phyloP scores from a whole-genome alignment of 257 asterid species.

The Jacaranda copaia region DNA sequence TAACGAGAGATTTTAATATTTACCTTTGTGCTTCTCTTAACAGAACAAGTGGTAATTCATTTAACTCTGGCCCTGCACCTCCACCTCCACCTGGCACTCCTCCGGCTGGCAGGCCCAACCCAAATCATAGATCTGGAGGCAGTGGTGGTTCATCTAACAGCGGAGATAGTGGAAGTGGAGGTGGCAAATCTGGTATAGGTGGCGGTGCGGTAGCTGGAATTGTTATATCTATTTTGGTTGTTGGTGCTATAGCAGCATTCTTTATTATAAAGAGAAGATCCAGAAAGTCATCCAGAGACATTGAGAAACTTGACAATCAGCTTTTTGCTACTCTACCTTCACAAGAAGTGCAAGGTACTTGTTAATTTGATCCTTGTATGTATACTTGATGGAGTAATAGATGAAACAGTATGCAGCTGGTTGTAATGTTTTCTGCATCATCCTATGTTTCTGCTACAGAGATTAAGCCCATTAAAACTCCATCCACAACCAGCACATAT shows the following conservation, averaged over 20 bases:
- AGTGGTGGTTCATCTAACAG: conserved; percentile 48
- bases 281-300: conserved; percentile 59
- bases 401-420: neutral
- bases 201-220: conserved; percentile 96
- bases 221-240: conserved; percentile 71
- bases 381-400: neutral
- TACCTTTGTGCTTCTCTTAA: conserved; percentile 30
- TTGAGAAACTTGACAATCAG: conserved; percentile 73
- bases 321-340: conserved; percentile 77
- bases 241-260: conserved; percentile 81
- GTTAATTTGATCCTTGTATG: neutral
- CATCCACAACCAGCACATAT: conserved; percentile 53
- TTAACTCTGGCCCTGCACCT: conserved; percentile 87
- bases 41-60: conserved; percentile 79
- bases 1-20: conserved; percentile 1
- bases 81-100: conserved; percentile 99
- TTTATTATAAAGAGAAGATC: conserved; percentile 72
- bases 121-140: conserved; percentile 59
- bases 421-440: neutral
- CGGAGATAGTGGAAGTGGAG: conserved; percentile 50
- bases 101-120: conserved; percentile 65
- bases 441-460: conserved; percentile 51
- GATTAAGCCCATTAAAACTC: conserved; percentile 59
- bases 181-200: conserved; percentile 71
- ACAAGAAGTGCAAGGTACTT: conserved; percentile 67